Conservation (phyloP, 192 early-diverging fungal species). For the Haplosporangium gracile region DNA sequence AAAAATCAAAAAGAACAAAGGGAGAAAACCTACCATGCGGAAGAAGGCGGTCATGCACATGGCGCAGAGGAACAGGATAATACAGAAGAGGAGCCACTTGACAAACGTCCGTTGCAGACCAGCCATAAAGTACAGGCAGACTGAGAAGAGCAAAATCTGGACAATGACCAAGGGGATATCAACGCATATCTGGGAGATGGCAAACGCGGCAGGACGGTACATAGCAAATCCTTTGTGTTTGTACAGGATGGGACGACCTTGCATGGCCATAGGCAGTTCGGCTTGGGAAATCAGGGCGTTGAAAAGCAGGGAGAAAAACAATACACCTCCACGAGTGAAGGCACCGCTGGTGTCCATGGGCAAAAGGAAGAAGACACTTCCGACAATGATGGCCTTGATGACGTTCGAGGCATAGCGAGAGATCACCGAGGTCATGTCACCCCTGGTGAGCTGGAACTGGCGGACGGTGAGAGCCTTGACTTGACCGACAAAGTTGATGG, state of each 20-base stretch:
- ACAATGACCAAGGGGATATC: conserved; percentile 65
- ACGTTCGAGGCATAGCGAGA: conserved; percentile 61
- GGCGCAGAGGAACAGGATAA: conserved; percentile 66
- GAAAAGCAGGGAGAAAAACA: conserved; percentile 75
- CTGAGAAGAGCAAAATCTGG: conserved; percentile 67
- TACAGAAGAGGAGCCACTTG: conserved; percentile 69
- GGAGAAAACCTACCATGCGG: conserved; percentile 55
- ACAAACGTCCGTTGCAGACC: conserved; percentile 63
- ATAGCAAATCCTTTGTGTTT: conserved; percentile 84
- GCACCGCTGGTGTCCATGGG: conserved; percentile 71
- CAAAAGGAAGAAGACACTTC: conserved; percentile 76
- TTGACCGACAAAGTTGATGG: conserved; percentile 75
- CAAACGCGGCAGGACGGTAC: conserved; percentile 72
- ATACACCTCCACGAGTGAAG: conserved; percentile 83
- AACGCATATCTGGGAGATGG: conserved; percentile 65
- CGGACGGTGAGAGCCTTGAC: conserved; percentile 69
- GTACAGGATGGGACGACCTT: conserved; percentile 78
- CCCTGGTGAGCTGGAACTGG: conserved; percentile 72
- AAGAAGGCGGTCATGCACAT: conserved; percentile 72
- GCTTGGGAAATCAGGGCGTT: conserved; percentile 72
- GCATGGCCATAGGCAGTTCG: conserved; percentile 77
- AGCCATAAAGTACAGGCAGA: conserved; percentile 74
- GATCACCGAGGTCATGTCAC: conserved; percentile 65
- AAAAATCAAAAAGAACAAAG: background rate
- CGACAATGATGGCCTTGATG: conserved; percentile 80